Percentiles rank a stretch among this genome's conserved stretches.
These are phyloP conservation scores for Nakazawaea sp. DNA, from an alignment of 805 yeast genomes.

Conservation along the genomic window DNA sequence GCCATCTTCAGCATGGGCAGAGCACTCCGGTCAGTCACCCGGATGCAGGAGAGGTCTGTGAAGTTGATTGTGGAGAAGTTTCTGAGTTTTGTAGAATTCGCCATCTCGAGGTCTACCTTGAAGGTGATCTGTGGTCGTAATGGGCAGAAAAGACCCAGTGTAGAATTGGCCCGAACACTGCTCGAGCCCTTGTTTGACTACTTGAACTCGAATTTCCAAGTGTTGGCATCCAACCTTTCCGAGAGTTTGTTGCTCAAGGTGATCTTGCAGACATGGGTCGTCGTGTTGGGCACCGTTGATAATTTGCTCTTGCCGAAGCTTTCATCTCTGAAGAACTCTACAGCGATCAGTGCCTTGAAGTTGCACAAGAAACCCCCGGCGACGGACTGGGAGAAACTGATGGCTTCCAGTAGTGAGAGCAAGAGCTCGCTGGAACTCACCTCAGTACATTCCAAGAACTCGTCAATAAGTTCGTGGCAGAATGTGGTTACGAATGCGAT, in stretches of 20 bases:
- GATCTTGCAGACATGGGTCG: constrained; percentile 78
- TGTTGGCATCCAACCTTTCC: constrained; percentile 54
- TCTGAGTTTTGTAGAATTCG: constrained; percentile 45
- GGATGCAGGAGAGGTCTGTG: constrained; percentile 62
- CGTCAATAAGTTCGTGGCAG: constrained; percentile 25
- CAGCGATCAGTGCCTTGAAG: constrained; percentile 13
- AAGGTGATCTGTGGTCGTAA: constrained; percentile 45
- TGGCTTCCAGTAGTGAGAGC: neutral
- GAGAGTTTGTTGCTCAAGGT: constrained; percentile 50
- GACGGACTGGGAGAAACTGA: too few relatives aligned
- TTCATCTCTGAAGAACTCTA: constrained; percentile 29
- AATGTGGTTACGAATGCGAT: constrained; percentile 40
- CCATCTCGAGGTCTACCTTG: constrained; percentile 32
- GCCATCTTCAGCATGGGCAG: constrained; percentile 77
- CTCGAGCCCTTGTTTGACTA: constrained; percentile 70
- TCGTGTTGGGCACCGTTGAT: constrained; percentile 63
- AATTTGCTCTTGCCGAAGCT: constrained; percentile 68
- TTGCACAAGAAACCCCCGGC: too few relatives aligned
- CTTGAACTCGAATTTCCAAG: constrained; percentile 58
- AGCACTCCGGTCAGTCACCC: constrained; percentile 56
- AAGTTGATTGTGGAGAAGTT: constrained; percentile 70
- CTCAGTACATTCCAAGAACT: neutral
- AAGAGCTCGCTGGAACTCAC: neutral
- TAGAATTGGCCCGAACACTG: constrained; percentile 51
- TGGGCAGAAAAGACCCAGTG: constrained; percentile 36